These are phyloP conservation scores for Apiotrichum mycotoxinovorans DNA, from an alignment of 1,284 basidiomycete species.

Conservation along the genomic window DNA sequence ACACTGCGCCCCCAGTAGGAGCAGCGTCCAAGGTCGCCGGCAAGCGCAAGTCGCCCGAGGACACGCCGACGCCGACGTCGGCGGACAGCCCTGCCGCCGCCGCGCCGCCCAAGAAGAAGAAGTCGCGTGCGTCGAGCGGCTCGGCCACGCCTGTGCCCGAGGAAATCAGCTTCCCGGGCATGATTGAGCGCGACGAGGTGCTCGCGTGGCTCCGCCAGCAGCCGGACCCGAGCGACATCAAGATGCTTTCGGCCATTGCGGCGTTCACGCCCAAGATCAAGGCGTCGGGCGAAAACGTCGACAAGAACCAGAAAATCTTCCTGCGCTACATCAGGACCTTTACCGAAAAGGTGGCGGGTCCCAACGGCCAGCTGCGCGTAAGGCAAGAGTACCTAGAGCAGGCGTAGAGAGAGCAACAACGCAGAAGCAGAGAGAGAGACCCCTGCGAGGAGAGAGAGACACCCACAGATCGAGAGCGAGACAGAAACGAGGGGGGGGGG, in stretches of 20 bases:
- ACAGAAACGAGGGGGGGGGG: too few relatives aligned
- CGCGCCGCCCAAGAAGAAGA: slow-evolving; percentile 50
- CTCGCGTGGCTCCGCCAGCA: slow-evolving; percentile 33
- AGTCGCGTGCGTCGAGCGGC: slow-evolving; percentile 16
- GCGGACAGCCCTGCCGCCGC: not conserved
- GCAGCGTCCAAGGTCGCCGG: not conserved
- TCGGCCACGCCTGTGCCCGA: slow-evolving; percentile 13
- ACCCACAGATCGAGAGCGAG: too few relatives aligned
- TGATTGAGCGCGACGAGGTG: slow-evolving; percentile 38
- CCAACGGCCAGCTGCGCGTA: slow-evolving; percentile 19
- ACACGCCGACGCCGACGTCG: not conserved
- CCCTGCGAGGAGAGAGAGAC: too few relatives aligned
- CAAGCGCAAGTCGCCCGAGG: slow-evolving; percentile 24
- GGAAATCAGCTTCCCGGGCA: slow-evolving; percentile 31
- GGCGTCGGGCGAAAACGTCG: slow-evolving; percentile 14
- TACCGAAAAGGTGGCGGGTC: slow-evolving; percentile 22
- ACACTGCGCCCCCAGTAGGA: slow-evolving; percentile 4
- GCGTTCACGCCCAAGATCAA: slow-evolving; percentile 29
- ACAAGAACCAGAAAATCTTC: slow-evolving; percentile 33
- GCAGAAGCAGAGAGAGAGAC: not conserved
- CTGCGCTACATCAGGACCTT: slow-evolving; percentile 25
- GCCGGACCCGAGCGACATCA: slow-evolving; percentile 17
- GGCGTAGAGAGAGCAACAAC: not conserved
- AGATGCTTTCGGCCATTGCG: slow-evolving; percentile 29
- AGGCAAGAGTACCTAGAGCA: slow-evolving; percentile 22